phyloP scores from a whole-genome alignment of 805 yeast species.

The Kuraishia ogatae region DNA sequence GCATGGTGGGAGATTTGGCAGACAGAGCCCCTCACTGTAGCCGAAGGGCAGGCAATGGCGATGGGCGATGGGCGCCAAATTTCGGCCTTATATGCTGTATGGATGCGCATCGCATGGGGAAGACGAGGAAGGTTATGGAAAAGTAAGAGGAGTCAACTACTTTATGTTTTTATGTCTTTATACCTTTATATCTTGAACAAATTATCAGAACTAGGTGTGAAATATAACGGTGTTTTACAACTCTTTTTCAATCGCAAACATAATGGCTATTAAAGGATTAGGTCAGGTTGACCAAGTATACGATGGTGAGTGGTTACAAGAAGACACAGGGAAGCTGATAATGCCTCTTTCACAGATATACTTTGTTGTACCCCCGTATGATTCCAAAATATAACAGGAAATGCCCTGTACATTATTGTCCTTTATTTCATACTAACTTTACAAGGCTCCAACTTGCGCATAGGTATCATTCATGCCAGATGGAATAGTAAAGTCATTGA shows the following conservation, averaged over 20 bases:
- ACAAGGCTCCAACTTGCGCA: slow-evolving; percentile 55
- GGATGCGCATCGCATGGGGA: neutral
- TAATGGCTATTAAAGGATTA: slow-evolving; percentile 5
- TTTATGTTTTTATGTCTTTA: too few relatives aligned
- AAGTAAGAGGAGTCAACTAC: too few relatives aligned
- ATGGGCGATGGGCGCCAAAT: neutral
- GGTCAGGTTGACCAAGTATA: slow-evolving; percentile 3
- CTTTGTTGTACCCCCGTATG: too few relatives aligned
- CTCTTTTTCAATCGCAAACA: neutral
- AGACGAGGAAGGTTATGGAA: neutral
- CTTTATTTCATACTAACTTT: neutral
- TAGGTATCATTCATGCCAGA: slow-evolving; percentile 92
- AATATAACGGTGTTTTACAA: too few relatives aligned
- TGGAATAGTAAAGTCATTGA: slow-evolving; percentile 82
- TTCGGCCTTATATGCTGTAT: neutral
- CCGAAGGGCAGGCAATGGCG: too few relatives aligned
- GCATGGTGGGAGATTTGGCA: neutral
- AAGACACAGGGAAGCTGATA: too few relatives aligned
- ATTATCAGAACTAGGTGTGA: too few relatives aligned
- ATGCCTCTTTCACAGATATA: too few relatives aligned
- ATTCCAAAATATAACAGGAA: too few relatives aligned
- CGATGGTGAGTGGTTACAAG: slow-evolving; percentile 1
- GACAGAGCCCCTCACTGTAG: neutral
- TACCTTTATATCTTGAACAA: too few relatives aligned
- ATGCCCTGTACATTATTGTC: too few relatives aligned